A percentile compares a stretch with the other conserved stretches of the same genome.
Evolutionary conservation across 306 rosid genomes (phyloP).

Genomic region (Comarum palustre): DNA sequence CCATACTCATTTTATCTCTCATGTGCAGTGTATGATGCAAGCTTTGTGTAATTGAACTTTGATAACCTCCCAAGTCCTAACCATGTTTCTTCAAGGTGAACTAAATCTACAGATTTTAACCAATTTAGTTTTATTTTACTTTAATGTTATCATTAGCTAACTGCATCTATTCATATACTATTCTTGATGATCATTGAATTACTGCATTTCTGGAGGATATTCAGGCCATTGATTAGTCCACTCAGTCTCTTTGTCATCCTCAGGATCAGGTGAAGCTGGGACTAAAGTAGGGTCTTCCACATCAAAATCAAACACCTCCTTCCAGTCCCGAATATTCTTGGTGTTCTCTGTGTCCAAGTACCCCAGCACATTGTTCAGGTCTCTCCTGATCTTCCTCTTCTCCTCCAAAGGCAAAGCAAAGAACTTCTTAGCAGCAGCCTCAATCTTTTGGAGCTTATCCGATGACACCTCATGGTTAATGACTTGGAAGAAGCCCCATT

Average conservation of each 20-base stretch:
- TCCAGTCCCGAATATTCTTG: slow-evolving; percentile 72
- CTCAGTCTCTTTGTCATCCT: slow-evolving; percentile 28
- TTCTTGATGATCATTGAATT: neutral
- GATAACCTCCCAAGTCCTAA: neutral
- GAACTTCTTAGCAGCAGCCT: slow-evolving; percentile 39
- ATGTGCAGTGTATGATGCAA: neutral
- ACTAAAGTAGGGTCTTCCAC: slow-evolving; percentile 33
- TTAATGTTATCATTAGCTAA: neutral
- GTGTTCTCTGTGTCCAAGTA: slow-evolving; percentile 57
- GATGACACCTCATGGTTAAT: slow-evolving; percentile 56
- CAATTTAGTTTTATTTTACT: neutral
- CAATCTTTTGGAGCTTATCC: slow-evolving; percentile 31
- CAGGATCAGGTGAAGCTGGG: slow-evolving; percentile 33
- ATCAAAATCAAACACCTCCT: slow-evolving; percentile 56
- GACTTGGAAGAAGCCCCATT: slow-evolving; percentile 79
- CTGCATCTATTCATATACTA: neutral
- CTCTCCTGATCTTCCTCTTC: slow-evolving; percentile 47
- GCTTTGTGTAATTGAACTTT: neutral
- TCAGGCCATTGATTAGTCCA: slow-evolving; percentile 44
- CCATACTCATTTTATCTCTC: neutral
- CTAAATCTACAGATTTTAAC: neutral
- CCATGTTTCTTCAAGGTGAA: neutral
- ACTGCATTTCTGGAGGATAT: slow-evolving; percentile 52
- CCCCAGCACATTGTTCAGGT: slow-evolving; percentile 24
- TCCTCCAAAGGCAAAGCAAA: slow-evolving; percentile 53